A percentile compares a stretch with the other conserved stretches of the same genome.
These are phyloP conservation scores for Moesziomyces parantarcticus DNA, from an alignment of 1,284 basidiomycete species.

Conservation along the genomic window DNA sequence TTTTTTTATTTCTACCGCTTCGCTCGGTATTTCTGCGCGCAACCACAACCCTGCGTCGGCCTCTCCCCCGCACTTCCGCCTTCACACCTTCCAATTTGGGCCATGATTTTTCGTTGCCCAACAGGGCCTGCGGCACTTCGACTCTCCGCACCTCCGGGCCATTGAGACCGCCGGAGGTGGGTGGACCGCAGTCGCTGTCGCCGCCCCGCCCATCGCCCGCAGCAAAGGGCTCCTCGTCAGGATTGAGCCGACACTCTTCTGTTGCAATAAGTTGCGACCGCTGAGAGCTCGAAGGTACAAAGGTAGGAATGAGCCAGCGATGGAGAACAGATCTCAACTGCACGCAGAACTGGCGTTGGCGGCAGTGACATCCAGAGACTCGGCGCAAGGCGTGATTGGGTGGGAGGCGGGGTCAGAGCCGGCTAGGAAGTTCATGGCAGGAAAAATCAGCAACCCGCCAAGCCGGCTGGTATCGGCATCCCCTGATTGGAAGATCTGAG, in stretches of 20 bases:
- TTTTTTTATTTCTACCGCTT: background rate
- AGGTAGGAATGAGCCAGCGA: background rate
- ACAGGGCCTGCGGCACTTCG: background rate
- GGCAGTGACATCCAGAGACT: too few relatives aligned
- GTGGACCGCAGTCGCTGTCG: background rate
- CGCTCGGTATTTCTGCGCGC: too few relatives aligned
- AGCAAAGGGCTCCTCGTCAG: background rate
- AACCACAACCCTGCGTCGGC: too few relatives aligned
- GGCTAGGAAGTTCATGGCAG: background rate
- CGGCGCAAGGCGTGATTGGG: too few relatives aligned
- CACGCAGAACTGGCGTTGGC: background rate
- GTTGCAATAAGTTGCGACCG: too few relatives aligned
- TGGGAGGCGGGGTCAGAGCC: background rate
- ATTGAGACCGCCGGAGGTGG: background rate
- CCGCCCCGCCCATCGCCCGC: background rate
- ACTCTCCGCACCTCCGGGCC: background rate
- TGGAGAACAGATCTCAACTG: background rate
- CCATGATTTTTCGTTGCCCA: too few relatives aligned
- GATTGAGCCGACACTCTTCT: too few relatives aligned
- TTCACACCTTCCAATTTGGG: background rate
- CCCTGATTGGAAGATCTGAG: constrained; percentile 10
- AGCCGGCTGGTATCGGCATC: background rate
- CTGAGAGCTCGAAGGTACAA: too few relatives aligned
- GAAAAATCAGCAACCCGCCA: too few relatives aligned
- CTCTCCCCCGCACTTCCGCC: background rate